Base-by-base conservation (phyloP, 2,329 filamentous ascomycete genomes). In the Amphichorda felina region DNA sequence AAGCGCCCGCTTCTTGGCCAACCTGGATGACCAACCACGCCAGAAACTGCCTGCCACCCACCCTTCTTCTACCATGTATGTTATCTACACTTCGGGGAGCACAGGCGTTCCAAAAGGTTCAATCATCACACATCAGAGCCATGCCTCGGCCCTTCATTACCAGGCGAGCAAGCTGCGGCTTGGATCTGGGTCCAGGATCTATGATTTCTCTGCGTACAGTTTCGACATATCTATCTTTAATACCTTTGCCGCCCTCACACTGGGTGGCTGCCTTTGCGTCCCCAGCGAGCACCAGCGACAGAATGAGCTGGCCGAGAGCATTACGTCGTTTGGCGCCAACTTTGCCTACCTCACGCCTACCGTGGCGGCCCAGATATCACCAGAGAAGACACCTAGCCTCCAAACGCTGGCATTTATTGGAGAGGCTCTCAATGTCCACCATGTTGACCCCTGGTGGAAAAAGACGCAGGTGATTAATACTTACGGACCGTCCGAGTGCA, bases 61-160 rank as follows among this genome's bases (percentile, higher is more conserved):
- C 5, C 35, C 35, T 9, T 16, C 16, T 13, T n/a, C 40, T 17
- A 31, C 38, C 5, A 37, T 38, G 4, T 48, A 43, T 32, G 34
- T 45, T 2, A 22, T 38, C n/a, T 38, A 28, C 24, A 39, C 37
- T 13, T 39, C 37, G 6, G 37, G 37, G 5, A 49, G 42, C 28
- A 49, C 47, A 2, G 47, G 46, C n/a, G 37, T 37, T 13, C 45
- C 47, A 4, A 50, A 50, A 30, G 47, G 47, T 6, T 40, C 43
- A 4, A 37, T 46, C 11, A 40, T 48, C 25, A 36, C 38, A 5
- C 47, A 48, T 29, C 22, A 33, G 8, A 22, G n/a, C 17, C 33
- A 43, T 8, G 10, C 42, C 26, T 45, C 45, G 44, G 29, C 16
- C 13, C 29, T 30, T 14, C 18, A 15, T 13, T 11, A 18, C 21